Evolutionary conservation across 2,329 filamentous ascomycete species (phyloP).

Genomic region (Colletotrichum tropicale): DNA sequence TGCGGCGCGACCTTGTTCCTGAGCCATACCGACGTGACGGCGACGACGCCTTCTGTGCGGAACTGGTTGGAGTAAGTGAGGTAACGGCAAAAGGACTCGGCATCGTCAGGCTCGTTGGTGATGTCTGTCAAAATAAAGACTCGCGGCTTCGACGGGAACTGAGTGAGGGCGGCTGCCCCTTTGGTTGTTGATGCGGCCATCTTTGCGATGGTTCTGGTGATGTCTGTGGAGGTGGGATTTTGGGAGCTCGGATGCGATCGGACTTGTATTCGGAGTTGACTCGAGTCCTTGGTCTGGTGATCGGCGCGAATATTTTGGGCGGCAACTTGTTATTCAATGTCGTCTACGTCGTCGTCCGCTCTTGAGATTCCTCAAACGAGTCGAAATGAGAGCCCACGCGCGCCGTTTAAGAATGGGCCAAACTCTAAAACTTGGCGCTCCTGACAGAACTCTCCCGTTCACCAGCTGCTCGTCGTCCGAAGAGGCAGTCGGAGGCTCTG

Average conservation of each 20-base stretch:
- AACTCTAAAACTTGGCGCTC: neutral
- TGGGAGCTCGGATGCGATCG: neutral
- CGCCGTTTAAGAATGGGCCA: neutral
- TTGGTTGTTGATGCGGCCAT: neutral
- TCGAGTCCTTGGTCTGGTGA: neutral
- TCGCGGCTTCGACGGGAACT: slow-evolving; percentile 30
- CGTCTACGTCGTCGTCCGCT: neutral
- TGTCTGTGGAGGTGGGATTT: neutral
- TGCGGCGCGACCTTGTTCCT: slow-evolving; percentile 42
- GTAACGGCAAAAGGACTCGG: slow-evolving; percentile 47
- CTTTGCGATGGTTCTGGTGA: neutral
- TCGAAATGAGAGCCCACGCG: neutral
- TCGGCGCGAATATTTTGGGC: neutral
- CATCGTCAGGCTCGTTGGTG: slow-evolving; percentile 51
- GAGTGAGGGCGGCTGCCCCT: neutral
- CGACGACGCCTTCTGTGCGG: slow-evolving; percentile 48
- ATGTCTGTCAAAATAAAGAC: slow-evolving; percentile 49
- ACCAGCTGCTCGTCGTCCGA: neutral
- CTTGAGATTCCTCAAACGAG: neutral
- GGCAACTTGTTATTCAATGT: neutral
- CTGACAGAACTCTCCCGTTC: neutral
- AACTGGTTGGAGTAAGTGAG: slow-evolving; percentile 52
- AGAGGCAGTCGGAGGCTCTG: neutral
- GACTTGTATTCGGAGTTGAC: neutral
- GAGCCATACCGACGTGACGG: slow-evolving; percentile 51